Evolutionary conservation across 805 yeast species (phyloP).

Genomic region (Zygoascus flipseniorum): DNA sequence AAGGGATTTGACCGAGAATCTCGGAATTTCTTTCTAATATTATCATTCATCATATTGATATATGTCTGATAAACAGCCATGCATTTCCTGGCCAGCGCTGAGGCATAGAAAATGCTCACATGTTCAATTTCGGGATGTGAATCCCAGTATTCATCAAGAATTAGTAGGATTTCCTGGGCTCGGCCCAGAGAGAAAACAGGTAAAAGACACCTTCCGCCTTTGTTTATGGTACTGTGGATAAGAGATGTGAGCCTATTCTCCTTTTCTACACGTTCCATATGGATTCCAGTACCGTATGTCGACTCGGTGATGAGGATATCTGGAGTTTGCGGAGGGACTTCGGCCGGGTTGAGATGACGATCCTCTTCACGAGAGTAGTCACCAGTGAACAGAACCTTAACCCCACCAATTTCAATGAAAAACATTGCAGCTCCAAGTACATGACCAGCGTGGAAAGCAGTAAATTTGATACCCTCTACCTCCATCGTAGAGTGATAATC

Average conservation of each 20-base stretch:
- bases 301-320: conserved; percentile 90
- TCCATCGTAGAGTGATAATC: conserved; percentile 95
- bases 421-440: conserved; percentile 98
- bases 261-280: conserved; percentile 80
- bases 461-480: conserved; percentile 87
- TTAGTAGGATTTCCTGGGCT: conserved; percentile 86
- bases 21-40: conserved; percentile 63
- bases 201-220: conserved; percentile 85
- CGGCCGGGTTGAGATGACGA: conserved; percentile 91
- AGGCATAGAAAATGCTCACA: conserved; percentile 82
- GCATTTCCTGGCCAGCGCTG: conserved; percentile 88
- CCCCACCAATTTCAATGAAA: conserved; percentile 87
- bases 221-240: conserved; percentile 72
- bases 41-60: conserved; percentile 95
- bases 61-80: conserved; percentile 96
- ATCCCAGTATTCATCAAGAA: conserved; percentile 93
- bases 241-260: conserved; percentile 73
- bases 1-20: conserved; percentile 84
- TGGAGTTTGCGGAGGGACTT: conserved; percentile 72
- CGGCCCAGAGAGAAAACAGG: conserved; percentile 97
- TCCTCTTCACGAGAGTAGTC: conserved; percentile 95
- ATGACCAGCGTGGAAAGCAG: conserved; percentile 99
- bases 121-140: conserved; percentile 72
- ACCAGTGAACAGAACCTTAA: conserved; percentile 85
- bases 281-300: conserved; percentile 96